Evolutionary conservation across 768 basidiomycete genomes (phyloP), one percentile per base, ranked within the genome.

Genomic region (Chalciporus piperatus): DNA sequence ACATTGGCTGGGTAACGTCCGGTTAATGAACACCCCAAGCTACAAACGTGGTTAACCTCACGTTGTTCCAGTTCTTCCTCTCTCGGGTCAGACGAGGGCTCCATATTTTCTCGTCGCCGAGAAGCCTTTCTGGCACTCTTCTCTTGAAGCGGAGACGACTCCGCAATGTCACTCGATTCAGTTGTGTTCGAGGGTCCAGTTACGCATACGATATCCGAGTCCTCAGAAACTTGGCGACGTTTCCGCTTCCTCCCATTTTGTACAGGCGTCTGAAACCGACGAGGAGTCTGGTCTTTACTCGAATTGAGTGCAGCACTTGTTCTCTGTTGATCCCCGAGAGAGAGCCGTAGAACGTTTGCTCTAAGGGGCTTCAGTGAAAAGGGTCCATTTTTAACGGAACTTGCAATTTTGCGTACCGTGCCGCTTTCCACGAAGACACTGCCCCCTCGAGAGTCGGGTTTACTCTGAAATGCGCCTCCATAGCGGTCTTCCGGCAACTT

Each of bases 371-470:
- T 25, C 25, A 22, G 23, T 35, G 5, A 16, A 27, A 9, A n/a
- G n/a, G 12, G 10, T 5, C n/a, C n/a, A n/a, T n/a, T n/a, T 16
- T 19, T 3, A 39, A 33, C 11, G 17, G 5, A 28, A 22, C 22
- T 22, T 22, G 22, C 22, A 22, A 3, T 50, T 12, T 17, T 13
- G 17, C 76, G 47, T 55, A 91, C 90, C 91, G 81, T 19, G 84
- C 80, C 32, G 66, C 67, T 52, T 80, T 80, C 88, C 90, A 93
- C n/a, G 81, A 74, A n/a, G 73, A 68, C 3, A 89, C 79, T 11
- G 76, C 77, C 53, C 82, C 85, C 64, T 89, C 91, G 41, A 92
- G 63, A n/a, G 71, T 75, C n/a, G 80, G 72, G 61, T 89, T 89
- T 33, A 80, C 76, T 56, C 87, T 71, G 48, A 93, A 71, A 41